phyloP scores from a whole-genome alignment of 2,329 filamentous ascomycete genomes.

The Teratosphaeria destructans region DNA sequence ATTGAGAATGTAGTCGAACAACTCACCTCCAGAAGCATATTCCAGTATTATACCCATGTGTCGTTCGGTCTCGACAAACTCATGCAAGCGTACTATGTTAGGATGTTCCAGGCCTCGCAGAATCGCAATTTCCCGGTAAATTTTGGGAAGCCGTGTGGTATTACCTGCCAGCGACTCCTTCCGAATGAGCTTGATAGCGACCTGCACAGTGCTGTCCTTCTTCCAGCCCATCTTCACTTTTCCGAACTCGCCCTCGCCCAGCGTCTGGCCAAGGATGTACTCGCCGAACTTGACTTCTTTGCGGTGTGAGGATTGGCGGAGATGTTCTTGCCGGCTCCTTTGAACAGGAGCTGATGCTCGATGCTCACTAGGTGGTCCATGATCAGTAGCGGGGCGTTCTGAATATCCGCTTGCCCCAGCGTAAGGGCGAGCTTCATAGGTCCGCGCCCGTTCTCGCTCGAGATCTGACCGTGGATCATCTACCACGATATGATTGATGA shows the following conservation, averaged over 20 bases:
- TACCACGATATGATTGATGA: constrained; percentile 66
- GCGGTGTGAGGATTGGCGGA: constrained; percentile 35
- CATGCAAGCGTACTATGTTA: constrained; percentile 92
- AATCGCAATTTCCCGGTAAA: constrained; percentile 93
- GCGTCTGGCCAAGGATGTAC: constrained; percentile 88
- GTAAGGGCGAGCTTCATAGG: constrained; percentile 47
- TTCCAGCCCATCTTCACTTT: constrained; percentile 99
- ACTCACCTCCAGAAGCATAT: constrained; percentile 92
- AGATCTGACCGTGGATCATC: constrained; percentile 66
- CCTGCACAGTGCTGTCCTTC: constrained; percentile 79
- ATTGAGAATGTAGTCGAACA: constrained; percentile 97
- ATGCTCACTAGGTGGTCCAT: background rate
- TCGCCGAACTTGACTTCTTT: constrained; percentile 89
- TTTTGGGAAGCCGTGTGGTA: constrained; percentile 83
- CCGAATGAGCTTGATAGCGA: constrained; percentile 96
- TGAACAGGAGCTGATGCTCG: constrained; percentile 17
- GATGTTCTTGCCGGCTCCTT: constrained; percentile 49
- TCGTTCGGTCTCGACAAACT: constrained; percentile 96
- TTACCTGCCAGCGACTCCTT: constrained; percentile 83
- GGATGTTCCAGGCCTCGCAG: constrained; percentile 79
- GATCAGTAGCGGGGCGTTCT: background rate
- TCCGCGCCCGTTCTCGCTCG: constrained; percentile 59
- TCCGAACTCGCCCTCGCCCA: constrained; percentile 95
- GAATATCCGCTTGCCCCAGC: constrained; percentile 20
- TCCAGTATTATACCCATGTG: constrained; percentile 98